These are phyloP conservation scores for Ajuga chamaepitys DNA, from an alignment of 257 asterid genomes.

Conservation along the genomic window DNA sequence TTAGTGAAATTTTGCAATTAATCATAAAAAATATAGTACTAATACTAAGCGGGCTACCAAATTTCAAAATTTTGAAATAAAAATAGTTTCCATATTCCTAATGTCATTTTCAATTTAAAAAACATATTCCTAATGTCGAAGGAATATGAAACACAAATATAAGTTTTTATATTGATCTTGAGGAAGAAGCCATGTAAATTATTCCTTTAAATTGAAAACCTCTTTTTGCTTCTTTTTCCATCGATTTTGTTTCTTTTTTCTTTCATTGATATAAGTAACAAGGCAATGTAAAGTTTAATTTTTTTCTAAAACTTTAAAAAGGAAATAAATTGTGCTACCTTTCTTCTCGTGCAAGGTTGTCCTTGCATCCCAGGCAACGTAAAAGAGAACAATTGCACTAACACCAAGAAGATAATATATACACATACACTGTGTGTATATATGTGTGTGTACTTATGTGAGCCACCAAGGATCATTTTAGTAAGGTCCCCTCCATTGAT, in stretches of 20 bases:
- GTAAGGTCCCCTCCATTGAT: slow-evolving; percentile 29
- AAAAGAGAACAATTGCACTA: slow-evolving; percentile 24
- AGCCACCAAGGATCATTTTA: slow-evolving; percentile 18
- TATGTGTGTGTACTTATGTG: neutral
- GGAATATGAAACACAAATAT: slow-evolving; percentile 13
- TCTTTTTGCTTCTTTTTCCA: slow-evolving; percentile 18
- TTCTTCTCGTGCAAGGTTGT: slow-evolving; percentile 61
- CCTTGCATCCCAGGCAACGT: slow-evolving; percentile 28
- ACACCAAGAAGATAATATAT: slow-evolving; percentile 26
- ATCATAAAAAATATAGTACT: too few species aligned
- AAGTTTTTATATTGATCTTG: slow-evolving; percentile 15
- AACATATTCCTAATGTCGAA: slow-evolving; percentile 32
- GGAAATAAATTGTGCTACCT: slow-evolving; percentile 45
- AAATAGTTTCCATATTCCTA: slow-evolving; percentile 30
- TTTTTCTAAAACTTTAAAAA: slow-evolving; percentile 11
- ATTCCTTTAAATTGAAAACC: slow-evolving; percentile 26
- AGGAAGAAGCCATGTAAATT: slow-evolving; percentile 24
- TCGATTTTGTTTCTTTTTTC: too few species aligned
- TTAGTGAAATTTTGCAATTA: too few species aligned
- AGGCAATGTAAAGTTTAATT: slow-evolving; percentile 25
- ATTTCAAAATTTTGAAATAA: slow-evolving; percentile 26
- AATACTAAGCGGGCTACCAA: too few species aligned
- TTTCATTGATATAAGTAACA: slow-evolving; percentile 15
- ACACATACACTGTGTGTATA: neutral
- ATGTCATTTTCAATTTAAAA: too few species aligned